Percentiles rank a stretch among this genome's conserved stretches.
These are phyloP conservation scores for Phyllosticta citrichinensis DNA, from an alignment of 2,329 filamentous ascomycete genomes.

Conservation along the genomic window DNA sequence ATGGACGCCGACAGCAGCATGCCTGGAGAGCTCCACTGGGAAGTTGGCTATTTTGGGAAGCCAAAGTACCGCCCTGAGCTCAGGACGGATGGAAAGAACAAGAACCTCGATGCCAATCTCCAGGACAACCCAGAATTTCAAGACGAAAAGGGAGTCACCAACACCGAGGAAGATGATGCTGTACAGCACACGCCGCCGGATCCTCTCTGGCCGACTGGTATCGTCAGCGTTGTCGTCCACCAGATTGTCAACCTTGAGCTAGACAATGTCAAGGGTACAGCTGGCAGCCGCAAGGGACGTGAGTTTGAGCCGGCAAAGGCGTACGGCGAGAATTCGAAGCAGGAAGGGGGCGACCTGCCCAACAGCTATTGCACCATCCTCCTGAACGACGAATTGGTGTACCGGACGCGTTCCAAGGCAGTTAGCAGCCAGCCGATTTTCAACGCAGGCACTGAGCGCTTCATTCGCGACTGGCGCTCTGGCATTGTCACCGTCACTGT, in stretches of 20 bases:
- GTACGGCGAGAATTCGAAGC: slow-evolving; percentile 78
- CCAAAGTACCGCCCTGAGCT: slow-evolving; percentile 77
- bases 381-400: slow-evolving; percentile 78
- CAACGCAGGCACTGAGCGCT: slow-evolving; percentile 89
- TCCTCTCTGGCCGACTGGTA: slow-evolving; percentile 88
- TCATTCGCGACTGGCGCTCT: slow-evolving; percentile 87
- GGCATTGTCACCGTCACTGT: slow-evolving; percentile 79
- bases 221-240: slow-evolving; percentile 78
- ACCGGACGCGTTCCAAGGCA: slow-evolving; percentile 90
- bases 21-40: slow-evolving; percentile 92
- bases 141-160: slow-evolving; percentile 73
- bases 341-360: slow-evolving; percentile 68
- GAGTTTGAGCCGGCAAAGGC: slow-evolving; percentile 84
- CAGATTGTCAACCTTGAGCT: slow-evolving; percentile 93
- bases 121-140: slow-evolving; percentile 68
- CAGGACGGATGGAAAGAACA: slow-evolving; percentile 77
- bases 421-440: slow-evolving; percentile 93
- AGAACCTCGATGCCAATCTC: slow-evolving; percentile 62
- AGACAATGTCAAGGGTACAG: slow-evolving; percentile 78
- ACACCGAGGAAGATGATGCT: slow-evolving; percentile 67
- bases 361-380: slow-evolving; percentile 91
- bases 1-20: slow-evolving; percentile 77
- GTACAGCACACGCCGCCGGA: slow-evolving; percentile 86
- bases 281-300: slow-evolving; percentile 68
- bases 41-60: slow-evolving; percentile 91